These are phyloP conservation scores for Saccharomycopsis vini DNA, from an alignment of 805 yeast species.

Conservation along the genomic window DNA sequence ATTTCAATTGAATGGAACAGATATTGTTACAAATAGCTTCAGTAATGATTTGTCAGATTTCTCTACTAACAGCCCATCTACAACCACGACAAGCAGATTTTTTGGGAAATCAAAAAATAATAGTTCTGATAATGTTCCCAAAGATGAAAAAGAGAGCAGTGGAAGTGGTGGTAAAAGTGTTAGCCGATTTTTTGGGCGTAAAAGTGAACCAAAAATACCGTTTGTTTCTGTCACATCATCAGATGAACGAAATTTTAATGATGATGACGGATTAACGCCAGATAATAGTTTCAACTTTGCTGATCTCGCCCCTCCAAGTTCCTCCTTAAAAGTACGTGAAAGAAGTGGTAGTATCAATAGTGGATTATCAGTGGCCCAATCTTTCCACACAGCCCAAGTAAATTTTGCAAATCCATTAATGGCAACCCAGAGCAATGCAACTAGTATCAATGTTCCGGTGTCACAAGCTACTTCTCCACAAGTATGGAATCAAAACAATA, in stretches of 20 bases:
- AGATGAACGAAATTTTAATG: too few species aligned
- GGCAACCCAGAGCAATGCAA: too few species aligned
- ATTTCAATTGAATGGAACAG: not conserved
- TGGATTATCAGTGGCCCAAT: constrained; percentile 15
- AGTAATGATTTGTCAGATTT: too few species aligned
- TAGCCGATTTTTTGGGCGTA: constrained; percentile 10
- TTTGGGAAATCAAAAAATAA: constrained; percentile 7
- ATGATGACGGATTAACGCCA: too few species aligned
- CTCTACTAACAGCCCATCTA: too few species aligned
- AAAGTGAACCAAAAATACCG: not conserved
- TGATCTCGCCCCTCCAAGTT: constrained; percentile 3
- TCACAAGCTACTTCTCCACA: too few species aligned
- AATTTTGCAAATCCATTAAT: constrained; percentile 3
- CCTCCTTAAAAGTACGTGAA: constrained; percentile 9
- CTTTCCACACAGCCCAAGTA: constrained; percentile 18
- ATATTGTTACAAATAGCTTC: constrained; percentile 10
- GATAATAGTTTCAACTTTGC: not conserved
- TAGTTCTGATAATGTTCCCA: not conserved
- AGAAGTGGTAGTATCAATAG: constrained; percentile 19
- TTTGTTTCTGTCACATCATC: not conserved
- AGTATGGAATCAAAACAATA: constrained; percentile 2
- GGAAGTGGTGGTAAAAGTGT: not conserved
- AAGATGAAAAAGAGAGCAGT: not conserved
- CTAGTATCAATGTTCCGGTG: not conserved
- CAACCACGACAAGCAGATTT: constrained; percentile 1